Evolutionary conservation across 2,329 filamentous ascomycete genomes (phyloP).

Genomic region (Fusarium buharicum): DNA sequence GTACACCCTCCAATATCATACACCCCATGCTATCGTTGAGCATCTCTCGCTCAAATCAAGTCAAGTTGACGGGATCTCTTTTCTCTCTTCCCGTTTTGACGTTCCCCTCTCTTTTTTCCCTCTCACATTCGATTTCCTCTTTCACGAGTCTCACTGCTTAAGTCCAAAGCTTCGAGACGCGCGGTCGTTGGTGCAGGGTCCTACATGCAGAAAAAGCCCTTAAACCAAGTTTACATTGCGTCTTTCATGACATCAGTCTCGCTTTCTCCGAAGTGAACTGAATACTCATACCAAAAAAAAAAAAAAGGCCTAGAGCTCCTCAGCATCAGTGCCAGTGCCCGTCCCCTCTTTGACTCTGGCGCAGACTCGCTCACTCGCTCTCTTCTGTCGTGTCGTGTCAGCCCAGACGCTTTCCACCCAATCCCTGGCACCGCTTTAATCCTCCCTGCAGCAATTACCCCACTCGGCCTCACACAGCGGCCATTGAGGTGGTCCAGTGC

Average conservation of each 20-base stretch:
- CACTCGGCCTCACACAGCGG: conserved; percentile 41
- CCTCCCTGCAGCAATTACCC: conserved; percentile 41
- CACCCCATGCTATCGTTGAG: conserved; percentile 22
- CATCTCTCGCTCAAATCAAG: too few relatives aligned
- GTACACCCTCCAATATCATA: conserved; percentile 22
- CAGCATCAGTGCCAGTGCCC: conserved; percentile 23
- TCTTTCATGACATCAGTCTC: conserved; percentile 28
- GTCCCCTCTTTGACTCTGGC: conserved; percentile 15
- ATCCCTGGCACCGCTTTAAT: conserved; percentile 45
- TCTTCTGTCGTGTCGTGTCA: conserved; percentile 47
- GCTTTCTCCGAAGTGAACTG: conserved; percentile 22
- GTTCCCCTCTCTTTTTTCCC: neutral
- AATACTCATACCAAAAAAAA: conserved; percentile 20
- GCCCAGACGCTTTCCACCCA: conserved; percentile 47
- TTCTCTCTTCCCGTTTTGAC: neutral
- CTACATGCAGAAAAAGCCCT: neutral
- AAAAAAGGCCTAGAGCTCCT: neutral
- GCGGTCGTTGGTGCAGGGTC: neutral
- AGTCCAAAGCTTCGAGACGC: neutral
- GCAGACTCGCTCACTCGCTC: conserved; percentile 15
- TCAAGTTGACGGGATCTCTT: neutral
- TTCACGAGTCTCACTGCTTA: too few relatives aligned
- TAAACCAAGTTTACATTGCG: neutral
- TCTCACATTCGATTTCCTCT: neutral
- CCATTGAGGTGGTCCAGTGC: conserved; percentile 14